Conservation (phyloP, 768 basidiomycete species). For the Termitomyces sp. region DNA sequence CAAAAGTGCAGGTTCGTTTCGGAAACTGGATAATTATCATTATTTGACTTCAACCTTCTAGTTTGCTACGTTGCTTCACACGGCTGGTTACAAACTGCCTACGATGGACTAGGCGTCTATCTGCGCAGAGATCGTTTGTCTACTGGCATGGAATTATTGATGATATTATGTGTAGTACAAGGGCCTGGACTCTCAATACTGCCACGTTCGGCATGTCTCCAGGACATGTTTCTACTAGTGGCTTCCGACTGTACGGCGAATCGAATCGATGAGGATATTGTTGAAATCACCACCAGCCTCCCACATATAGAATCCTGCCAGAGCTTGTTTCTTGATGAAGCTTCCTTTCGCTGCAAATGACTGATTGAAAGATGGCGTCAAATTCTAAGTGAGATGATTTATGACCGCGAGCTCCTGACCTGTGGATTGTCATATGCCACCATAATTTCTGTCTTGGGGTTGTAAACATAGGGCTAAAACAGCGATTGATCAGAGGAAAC, state of each 20-base stretch:
- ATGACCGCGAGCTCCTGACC: conserved; percentile 16
- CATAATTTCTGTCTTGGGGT: conserved; percentile 35
- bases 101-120: conserved; percentile 1
- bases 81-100: conserved; percentile 51
- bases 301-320: conserved; percentile 69
- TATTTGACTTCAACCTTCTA: conserved; percentile 16
- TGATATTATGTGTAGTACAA: background rate
- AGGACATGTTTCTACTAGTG: conserved; percentile 1
- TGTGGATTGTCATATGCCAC: conserved; percentile 42
- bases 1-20: conserved; percentile 72
- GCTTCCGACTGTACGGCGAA: conserved; percentile 25
- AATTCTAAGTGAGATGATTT: background rate
- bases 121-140: background rate
- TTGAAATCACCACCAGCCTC: conserved; percentile 63
- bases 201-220: background rate
- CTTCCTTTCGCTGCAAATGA: conserved; percentile 47
- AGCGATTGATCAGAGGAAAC: background rate
- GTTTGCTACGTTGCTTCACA: conserved; percentile 68
- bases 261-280: conserved; percentile 38
- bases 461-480: conserved; percentile 38
- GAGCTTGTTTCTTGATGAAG: conserved; percentile 44
- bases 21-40: background rate
- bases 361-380: conserved; percentile 12
- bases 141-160: background rate
- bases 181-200: background rate